Percentiles rank a stretch among this genome's conserved stretches.
Evolutionary conservation across 208 protist species (phyloP).

Genomic region (Herpetomonas muscarum): DNA sequence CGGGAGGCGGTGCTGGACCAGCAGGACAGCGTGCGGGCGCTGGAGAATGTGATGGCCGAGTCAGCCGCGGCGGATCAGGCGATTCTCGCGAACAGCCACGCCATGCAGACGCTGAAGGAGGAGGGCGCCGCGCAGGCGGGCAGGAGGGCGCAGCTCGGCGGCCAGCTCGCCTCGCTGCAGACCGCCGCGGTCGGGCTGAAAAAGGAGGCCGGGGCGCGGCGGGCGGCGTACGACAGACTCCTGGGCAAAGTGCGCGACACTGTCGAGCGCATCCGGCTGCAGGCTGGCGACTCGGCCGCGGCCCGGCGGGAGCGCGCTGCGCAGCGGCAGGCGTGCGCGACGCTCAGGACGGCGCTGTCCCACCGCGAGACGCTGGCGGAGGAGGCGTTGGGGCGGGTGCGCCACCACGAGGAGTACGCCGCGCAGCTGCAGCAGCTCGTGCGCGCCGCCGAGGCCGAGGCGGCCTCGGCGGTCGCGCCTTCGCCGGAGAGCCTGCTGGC

Average conservation of each 20-base stretch:
- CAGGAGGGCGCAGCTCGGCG: not conserved
- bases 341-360: slow-evolving; percentile 17
- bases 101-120: slow-evolving; percentile 22
- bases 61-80: slow-evolving; percentile 25
- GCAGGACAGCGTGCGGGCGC: slow-evolving; percentile 27
- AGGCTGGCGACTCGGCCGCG: slow-evolving; percentile 9
- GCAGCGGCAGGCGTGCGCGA: slow-evolving; percentile 20
- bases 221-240: slow-evolving; percentile 5
- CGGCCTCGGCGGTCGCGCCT: not conserved
- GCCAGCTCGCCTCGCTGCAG: not conserved
- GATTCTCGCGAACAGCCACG: slow-evolving; percentile 31
- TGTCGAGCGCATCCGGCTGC: slow-evolving; percentile 8
- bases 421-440: slow-evolving; percentile 15
- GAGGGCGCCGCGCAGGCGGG: not conserved
- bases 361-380: slow-evolving; percentile 20
- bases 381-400: slow-evolving; percentile 16
- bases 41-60: slow-evolving; percentile 36
- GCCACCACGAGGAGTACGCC: slow-evolving; percentile 16
- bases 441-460: slow-evolving; percentile 1
- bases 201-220: not conserved
- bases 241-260: not conserved
- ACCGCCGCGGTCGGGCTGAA: not conserved
- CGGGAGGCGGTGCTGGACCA: slow-evolving; percentile 38
- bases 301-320: slow-evolving; percentile 2
- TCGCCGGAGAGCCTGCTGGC: slow-evolving; percentile 23